Evolutionary conservation across 768 basidiomycete species (phyloP), one percentile per base, ranked within the genome.

Genomic region (Erythrobasidium yunnanense): DNA sequence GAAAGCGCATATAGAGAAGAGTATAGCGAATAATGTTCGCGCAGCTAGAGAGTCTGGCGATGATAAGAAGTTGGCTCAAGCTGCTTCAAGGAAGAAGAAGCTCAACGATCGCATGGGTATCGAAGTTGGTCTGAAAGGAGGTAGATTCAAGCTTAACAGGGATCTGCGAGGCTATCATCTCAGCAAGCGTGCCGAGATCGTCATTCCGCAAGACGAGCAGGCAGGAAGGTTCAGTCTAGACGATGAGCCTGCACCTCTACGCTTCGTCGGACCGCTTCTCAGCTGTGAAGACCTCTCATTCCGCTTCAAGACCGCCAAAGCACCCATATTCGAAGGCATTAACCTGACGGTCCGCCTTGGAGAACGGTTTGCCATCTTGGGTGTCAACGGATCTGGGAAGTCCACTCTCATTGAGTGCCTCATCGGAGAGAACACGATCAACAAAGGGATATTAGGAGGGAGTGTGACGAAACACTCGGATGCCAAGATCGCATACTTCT

Each of bases 81-180:
- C 81, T 2, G 81, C 81, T 7, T 81, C 81, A 20, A 76, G 85
- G 7, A 81, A 82, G 72, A 84, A 84, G 76, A 84, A 84, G 76
- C 76, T 81, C 5, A 78, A 80, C 46, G 78, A 79, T 5, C 71
- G 78, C 7, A 76, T 72, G 72, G 75, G 75, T 3, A 27, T 71
- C 65, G 81, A 75, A 75, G 77, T 53, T 72, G 79, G 70, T 70
- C 80, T 66, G 70, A 78, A 73, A 57, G 82, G 82, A 4, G 76
- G 76, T 18, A 75, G 80, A 8, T 84, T 83, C 76, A 84, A 84
- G 73, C 76, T 83, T 29, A 83, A 83, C 65, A 77, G 83, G 8
- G 83, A 84, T 73, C 63, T 79, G 15, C 74, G 67, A 2, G 81
- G 81, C 0, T 82, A 76, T 57, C 77, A 79, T 67, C 23, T 73